Evolutionary conservation across 352 stramenopile species (phyloP).

Genomic region (Peronospora destructor): DNA sequence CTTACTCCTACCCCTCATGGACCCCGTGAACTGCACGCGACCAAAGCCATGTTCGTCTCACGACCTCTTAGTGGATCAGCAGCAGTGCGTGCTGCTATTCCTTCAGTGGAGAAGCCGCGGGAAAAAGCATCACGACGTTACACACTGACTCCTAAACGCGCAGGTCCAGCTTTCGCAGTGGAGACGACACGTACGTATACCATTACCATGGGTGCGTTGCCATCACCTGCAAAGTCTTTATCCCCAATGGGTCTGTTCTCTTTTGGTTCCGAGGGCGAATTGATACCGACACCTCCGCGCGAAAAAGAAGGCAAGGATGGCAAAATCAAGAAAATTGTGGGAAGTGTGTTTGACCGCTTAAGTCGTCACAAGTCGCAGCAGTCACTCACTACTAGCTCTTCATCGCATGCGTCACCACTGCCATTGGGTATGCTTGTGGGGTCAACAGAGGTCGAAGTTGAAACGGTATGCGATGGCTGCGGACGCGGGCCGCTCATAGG

Average conservation of each 20-base stretch:
- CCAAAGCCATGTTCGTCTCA: constrained; percentile 64
- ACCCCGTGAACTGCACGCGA: constrained; percentile 52
- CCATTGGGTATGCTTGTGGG: constrained; percentile 6
- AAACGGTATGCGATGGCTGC: constrained; percentile 62
- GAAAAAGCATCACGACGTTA: constrained; percentile 30
- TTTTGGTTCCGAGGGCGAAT: constrained; percentile 21
- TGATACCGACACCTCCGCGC: constrained; percentile 18
- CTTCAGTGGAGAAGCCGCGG: constrained; percentile 12
- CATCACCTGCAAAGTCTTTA: constrained; percentile 12
- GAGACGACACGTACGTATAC: constrained; percentile 30
- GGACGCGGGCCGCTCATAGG: constrained; percentile 42
- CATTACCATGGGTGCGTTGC: constrained; percentile 29
- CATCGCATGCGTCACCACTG: constrained; percentile 20
- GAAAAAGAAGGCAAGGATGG: constrained; percentile 39
- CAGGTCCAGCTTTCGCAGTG: constrained; percentile 24
- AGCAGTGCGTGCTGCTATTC: constrained; percentile 10
- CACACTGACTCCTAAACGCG: constrained; percentile 32
- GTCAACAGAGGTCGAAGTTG: constrained; percentile 28
- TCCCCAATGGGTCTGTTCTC: constrained; percentile 1
- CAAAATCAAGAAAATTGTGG: constrained; percentile 80
- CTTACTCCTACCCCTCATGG: constrained; percentile 36
- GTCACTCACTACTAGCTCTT: constrained; percentile 16
- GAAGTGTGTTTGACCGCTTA: constrained; percentile 59
- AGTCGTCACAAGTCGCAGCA: constrained; percentile 58
- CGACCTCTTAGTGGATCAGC: constrained; percentile 30